Base-by-base conservation (phyloP, 1,284 basidiomycete species). In the Irpex lacteus region DNA sequence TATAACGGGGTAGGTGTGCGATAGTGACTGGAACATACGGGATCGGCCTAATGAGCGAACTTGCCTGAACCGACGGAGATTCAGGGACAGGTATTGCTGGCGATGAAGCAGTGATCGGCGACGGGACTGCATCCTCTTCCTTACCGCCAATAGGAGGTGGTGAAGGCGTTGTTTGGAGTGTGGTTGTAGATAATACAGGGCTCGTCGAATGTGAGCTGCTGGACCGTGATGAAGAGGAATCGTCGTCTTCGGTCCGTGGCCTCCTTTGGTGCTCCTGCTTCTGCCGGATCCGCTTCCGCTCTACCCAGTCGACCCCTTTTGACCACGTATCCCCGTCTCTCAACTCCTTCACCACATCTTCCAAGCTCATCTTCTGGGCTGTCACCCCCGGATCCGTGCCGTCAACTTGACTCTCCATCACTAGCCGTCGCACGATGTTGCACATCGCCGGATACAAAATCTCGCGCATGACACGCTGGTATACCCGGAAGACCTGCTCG, bases 161-260 rank as follows among this genome's bases (percentile, higher is more conserved):
- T 0, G 87, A 90, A 0, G 89, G 89, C 3, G 90, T 91, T 15
- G 89, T 91, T 65, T 87, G 86, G 15, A 91, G 70, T 2, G 89
- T 91, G 4, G 87, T 85, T 0, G 88, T 88, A 5, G 88, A 90
- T n/a, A 91, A 72, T 1, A 90, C 88, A 0, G 89, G 89, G 68
- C 88, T 90, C n/a, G 88, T 90, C 37, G 81, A 81, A 64, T 83
- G 83, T 0, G 85, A 86, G 7, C 80, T 77, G 37, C 76, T 79
- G 56, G 77, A 81, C 49, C 81, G 82, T 3, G 83, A 82, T 47
- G 77, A 79, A 15, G 80, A 80, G 2, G 78, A 77, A 65, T 81
- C 81, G 64, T 82, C 84, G 32, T 80, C 79, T 59, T 74, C 74
- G 61, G 75, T 77, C 37, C 59, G 64, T 69, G 77, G 47, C 70